Conservation (phyloP, 2,329 filamentous ascomycete genomes). For the Neofusicoccum parvum region DNA sequence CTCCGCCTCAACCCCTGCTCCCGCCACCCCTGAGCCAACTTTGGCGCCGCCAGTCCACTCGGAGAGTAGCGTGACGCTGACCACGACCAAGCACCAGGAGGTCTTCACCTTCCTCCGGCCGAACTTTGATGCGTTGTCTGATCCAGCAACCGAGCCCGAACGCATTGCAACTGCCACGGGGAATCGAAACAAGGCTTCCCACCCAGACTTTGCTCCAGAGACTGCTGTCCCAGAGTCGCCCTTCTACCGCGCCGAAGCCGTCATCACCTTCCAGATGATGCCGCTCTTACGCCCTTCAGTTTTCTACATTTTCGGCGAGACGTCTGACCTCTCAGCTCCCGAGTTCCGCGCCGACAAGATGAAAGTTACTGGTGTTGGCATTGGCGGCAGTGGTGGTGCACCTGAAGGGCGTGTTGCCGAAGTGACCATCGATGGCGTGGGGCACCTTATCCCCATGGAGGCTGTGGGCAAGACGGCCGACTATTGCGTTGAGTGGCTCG, state of each 20-base stretch:
- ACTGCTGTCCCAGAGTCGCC: constrained; percentile 44
- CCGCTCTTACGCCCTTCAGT: constrained; percentile 64
- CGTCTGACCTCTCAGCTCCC: constrained; percentile 59
- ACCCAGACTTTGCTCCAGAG: constrained; percentile 29
- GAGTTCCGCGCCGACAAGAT: constrained; percentile 61
- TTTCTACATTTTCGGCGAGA: constrained; percentile 69
- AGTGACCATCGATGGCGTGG: constrained; percentile 64
- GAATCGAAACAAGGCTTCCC: constrained; percentile 25
- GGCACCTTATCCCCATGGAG: constrained; percentile 87
- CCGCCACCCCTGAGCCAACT: constrained; percentile 27
- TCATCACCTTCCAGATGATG: constrained; percentile 59
- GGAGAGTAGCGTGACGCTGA: constrained; percentile 62
- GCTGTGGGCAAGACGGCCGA: constrained; percentile 67
- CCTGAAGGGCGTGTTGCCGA: constrained; percentile 68
- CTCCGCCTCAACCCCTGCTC: not conserved
- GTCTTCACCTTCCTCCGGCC: constrained; percentile 76
- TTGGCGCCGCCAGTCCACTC: constrained; percentile 22
- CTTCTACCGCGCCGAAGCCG: constrained; percentile 70
- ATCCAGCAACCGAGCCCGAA: not conserved
- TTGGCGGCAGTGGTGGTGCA: constrained; percentile 68
- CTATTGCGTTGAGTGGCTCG: constrained; percentile 28
- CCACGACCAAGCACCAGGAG: constrained; percentile 86
- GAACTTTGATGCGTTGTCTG: constrained; percentile 45
- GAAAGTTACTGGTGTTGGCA: constrained; percentile 63
- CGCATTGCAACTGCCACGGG: not conserved